Conservation (phyloP, 169 alveolate genomes). For the Theileria parva region DNA sequence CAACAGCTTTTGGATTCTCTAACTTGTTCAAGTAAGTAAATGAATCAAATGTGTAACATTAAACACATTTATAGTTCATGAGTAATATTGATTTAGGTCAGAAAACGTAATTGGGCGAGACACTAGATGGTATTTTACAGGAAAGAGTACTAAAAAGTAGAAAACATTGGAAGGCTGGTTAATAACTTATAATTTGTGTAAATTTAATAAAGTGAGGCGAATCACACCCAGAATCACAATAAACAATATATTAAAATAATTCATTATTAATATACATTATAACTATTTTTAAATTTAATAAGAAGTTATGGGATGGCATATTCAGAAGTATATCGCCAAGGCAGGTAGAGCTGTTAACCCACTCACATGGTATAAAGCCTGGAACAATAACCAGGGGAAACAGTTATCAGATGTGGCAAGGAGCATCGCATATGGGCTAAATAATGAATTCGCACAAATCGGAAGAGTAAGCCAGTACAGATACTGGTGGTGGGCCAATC, state of each 20-base stretch:
- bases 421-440: slow-evolving; percentile 63
- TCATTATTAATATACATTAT: background rate
- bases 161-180: background rate
- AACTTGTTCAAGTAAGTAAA: slow-evolving; percentile 55
- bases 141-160: background rate
- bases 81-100: background rate
- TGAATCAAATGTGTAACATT: background rate
- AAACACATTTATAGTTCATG: background rate
- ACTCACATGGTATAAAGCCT: slow-evolving; percentile 69
- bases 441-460: slow-evolving; percentile 74
- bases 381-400: slow-evolving; percentile 70
- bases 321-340: slow-evolving; percentile 74
- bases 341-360: slow-evolving; percentile 79
- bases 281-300: background rate
- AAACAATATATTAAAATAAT: background rate
- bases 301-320: slow-evolving; percentile 75
- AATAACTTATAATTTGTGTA: background rate
- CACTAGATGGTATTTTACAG: slow-evolving; percentile 4
- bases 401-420: slow-evolving; percentile 67
- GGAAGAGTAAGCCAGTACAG: slow-evolving; percentile 80
- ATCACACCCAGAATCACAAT: background rate
- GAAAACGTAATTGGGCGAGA: background rate
- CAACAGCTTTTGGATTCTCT: slow-evolving; percentile 61
- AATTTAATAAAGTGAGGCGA: background rate
- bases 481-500: slow-evolving; percentile 89